phyloP scores from a whole-genome alignment of 306 rosid genomes.

The Hippophae tibetana region DNA sequence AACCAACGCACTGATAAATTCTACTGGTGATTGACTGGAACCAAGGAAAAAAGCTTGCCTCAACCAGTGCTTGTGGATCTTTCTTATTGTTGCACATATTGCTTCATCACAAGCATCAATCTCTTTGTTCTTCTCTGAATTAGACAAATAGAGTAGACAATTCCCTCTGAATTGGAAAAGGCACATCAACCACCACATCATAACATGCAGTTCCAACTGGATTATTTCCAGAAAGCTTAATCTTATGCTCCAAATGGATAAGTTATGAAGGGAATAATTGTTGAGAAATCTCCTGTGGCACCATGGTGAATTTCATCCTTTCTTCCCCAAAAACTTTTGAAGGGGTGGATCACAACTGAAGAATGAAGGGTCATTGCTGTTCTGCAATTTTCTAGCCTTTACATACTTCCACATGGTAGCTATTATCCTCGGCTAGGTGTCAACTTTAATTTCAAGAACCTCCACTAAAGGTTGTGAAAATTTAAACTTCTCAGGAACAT shows the following conservation, averaged over 20 bases:
- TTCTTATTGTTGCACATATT: slow-evolving; percentile 70
- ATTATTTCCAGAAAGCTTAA: slow-evolving; percentile 79
- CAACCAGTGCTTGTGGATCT: slow-evolving; percentile 88
- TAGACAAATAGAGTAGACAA: slow-evolving; percentile 68
- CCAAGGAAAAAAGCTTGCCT: slow-evolving; percentile 96
- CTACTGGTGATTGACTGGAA: slow-evolving; percentile 96
- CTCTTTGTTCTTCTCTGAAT: slow-evolving; percentile 94
- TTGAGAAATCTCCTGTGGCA: slow-evolving; percentile 76
- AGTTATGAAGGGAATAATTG: slow-evolving; percentile 89
- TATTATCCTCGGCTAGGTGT: slow-evolving; percentile 89
- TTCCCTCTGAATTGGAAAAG: slow-evolving; percentile 94
- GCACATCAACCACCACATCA: slow-evolving; percentile 87
- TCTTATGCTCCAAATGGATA: slow-evolving; percentile 80
- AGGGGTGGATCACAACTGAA: slow-evolving; percentile 82
- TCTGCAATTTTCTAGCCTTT: slow-evolving; percentile 94
- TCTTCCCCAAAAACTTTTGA: slow-evolving; percentile 94
- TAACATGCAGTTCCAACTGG: slow-evolving; percentile 92
- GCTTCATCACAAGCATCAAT: slow-evolving; percentile 87
- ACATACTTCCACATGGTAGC: slow-evolving; percentile 99
- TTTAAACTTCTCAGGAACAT: slow-evolving; percentile 84
- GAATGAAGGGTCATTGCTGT: slow-evolving; percentile 70
- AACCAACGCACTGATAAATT: slow-evolving; percentile 75
- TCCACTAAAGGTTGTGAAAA: slow-evolving; percentile 83
- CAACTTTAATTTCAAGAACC: slow-evolving; percentile 98
- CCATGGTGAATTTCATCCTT: slow-evolving; percentile 87